These are phyloP conservation scores for Hymenoscyphus linearis DNA, from an alignment of 2,329 filamentous ascomycete genomes.

Conservation along the genomic window DNA sequence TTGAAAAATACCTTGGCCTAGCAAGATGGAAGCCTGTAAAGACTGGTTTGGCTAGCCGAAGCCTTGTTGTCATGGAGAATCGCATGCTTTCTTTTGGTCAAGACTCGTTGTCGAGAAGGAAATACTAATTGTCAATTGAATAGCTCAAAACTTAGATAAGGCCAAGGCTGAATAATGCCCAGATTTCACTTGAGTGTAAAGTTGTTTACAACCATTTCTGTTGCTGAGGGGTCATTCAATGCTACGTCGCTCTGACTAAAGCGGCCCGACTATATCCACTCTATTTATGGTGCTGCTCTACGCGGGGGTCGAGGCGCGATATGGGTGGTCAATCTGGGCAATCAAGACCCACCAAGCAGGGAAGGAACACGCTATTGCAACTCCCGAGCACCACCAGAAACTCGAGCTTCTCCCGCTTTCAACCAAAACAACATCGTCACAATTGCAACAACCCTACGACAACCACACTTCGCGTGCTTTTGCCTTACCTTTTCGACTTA, in stretches of 20 bases:
- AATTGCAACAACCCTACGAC: conserved; percentile 8
- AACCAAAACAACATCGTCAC: conserved; percentile 1
- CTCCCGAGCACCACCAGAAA: background rate
- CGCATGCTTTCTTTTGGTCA: background rate
- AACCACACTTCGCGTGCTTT: conserved; percentile 12
- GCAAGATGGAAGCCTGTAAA: background rate
- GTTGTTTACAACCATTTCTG: no score
- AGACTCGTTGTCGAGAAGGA: background rate
- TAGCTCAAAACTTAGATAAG: background rate
- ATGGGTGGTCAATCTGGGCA: background rate
- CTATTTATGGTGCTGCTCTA: background rate
- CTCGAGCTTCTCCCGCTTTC: background rate
- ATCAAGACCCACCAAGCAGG: background rate
- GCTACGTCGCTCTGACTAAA: background rate
- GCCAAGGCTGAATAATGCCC: background rate
- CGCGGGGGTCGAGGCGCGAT: background rate
- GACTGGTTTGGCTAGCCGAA: background rate
- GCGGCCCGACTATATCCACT: background rate
- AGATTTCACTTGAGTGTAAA: no score
- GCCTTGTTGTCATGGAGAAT: background rate
- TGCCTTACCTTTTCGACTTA: conserved; percentile 12
- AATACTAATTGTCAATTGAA: background rate
- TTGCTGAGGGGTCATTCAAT: no score
- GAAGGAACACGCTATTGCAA: background rate
- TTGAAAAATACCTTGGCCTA: conserved; percentile 20